phyloP scores from a whole-genome alignment of 1,139 yeast species.

The Trichomonascaceae sp. region DNA sequence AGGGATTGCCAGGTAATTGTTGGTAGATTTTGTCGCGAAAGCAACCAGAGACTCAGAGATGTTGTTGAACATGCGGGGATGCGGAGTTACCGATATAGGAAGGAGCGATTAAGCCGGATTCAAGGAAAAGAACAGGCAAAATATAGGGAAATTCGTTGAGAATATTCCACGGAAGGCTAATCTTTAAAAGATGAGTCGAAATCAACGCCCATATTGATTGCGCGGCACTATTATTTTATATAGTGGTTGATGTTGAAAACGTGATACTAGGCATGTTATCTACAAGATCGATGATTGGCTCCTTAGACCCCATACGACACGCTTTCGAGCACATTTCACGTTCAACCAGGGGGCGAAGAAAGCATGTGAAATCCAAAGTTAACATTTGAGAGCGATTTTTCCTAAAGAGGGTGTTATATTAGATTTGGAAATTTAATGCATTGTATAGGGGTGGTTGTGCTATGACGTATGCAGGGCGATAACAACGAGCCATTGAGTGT shows the following conservation, averaged over 20 bases:
- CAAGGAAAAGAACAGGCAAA: neutral
- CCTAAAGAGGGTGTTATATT: neutral
- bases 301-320: neutral
- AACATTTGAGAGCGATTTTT: neutral
- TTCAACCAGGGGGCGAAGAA: neutral
- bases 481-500: too few relatives aligned
- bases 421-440: neutral
- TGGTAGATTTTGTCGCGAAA: neutral
- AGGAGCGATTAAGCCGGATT: neutral
- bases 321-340: neutral
- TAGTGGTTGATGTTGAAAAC: neutral
- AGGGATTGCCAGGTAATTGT: neutral
- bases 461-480: neutral
- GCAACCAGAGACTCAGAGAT: neutral
- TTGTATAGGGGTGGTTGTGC: neutral
- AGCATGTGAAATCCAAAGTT: slow-evolving; percentile 1
- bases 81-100: neutral
- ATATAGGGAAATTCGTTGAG: neutral
- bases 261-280: slow-evolving; percentile 6
- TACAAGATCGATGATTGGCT: slow-evolving; percentile 2
- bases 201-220: neutral
- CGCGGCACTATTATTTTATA: neutral
- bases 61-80: neutral
- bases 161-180: neutral
- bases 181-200: neutral